Conservation (phyloP, 73 alveolate species). For the Paramecium tetraurelia region DNA sequence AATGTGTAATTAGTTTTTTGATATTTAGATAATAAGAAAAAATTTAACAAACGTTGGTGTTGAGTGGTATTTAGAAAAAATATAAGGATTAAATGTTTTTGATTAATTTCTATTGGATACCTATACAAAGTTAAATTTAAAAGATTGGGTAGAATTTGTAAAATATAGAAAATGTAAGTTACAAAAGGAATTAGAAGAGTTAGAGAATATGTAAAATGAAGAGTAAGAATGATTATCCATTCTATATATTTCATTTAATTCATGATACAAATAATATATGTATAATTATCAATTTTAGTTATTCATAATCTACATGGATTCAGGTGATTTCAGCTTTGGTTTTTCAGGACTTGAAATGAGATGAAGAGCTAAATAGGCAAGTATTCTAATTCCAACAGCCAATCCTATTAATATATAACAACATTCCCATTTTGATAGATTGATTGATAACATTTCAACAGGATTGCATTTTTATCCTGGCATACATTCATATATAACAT, state of each 20-base stretch:
- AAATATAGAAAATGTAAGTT: neutral
- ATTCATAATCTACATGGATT: neutral
- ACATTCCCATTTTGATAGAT: conserved; percentile 29
- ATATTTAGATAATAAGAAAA: neutral
- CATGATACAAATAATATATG: neutral
- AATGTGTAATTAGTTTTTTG: neutral
- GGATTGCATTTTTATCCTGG: conserved; percentile 36
- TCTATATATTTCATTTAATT: neutral
- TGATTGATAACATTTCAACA: conserved; percentile 44
- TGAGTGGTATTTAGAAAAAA: conserved; percentile 13
- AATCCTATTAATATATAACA: conserved; percentile 35
- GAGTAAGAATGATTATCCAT: neutral
- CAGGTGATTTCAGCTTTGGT: conserved; percentile 45
- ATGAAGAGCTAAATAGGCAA: conserved; percentile 49
- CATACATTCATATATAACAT: neutral
- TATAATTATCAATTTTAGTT: neutral
- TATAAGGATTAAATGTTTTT: neutral
- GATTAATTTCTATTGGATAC: neutral
- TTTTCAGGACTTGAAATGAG: conserved; percentile 52
- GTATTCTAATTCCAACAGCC: conserved; percentile 40
- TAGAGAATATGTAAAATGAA: neutral
- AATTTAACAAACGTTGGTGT: neutral
- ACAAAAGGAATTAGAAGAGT: neutral
- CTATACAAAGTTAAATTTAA: neutral
- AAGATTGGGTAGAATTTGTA: neutral